These are phyloP conservation scores for Hymenotorrendiella dingleyae DNA, from an alignment of 2,329 filamentous ascomycete species.

Conservation along the genomic window DNA sequence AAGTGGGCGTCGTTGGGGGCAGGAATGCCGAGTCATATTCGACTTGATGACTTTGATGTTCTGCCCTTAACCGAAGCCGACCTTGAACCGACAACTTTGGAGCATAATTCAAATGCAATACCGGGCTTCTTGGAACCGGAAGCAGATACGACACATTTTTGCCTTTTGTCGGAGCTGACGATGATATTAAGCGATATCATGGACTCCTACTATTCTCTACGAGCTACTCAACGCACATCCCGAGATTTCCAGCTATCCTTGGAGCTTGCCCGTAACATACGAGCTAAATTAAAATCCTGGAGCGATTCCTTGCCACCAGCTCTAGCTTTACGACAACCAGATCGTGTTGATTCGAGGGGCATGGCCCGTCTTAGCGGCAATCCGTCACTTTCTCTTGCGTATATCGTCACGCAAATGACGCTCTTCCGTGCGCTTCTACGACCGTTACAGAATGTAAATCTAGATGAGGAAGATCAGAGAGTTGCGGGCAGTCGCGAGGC, in stretches of 20 bases:
- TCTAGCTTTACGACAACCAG: conserved; percentile 18
- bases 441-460: conserved; percentile 26
- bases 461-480: conserved; percentile 23
- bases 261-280: conserved; percentile 25
- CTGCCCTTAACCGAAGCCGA: conserved; percentile 23
- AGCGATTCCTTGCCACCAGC: conserved; percentile 28
- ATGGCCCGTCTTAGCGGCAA: conserved; percentile 27
- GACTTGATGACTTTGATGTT: conserved; percentile 29
- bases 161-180: conserved; percentile 27
- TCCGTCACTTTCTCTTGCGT: conserved; percentile 29
- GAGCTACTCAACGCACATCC: conserved; percentile 26
- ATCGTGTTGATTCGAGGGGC: conserved; percentile 20
- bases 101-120: conserved; percentile 13
- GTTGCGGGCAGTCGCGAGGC: conserved; percentile 20
- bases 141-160: conserved; percentile 25
- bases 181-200: conserved; percentile 31
- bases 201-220: conserved; percentile 28
- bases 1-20: conserved; percentile 32
- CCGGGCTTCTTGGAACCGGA: conserved; percentile 22
- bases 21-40: conserved; percentile 32
- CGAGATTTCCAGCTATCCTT: conserved; percentile 29
- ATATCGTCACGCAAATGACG: conserved; percentile 33
- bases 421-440: conserved; percentile 31
- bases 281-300: conserved; percentile 28
- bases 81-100: conserved; percentile 18